Evolutionary conservation across 2,329 filamentous ascomycete species (phyloP), one percentile per base, ranked within the genome.

Genomic region (Bipolaris gigantea): DNA sequence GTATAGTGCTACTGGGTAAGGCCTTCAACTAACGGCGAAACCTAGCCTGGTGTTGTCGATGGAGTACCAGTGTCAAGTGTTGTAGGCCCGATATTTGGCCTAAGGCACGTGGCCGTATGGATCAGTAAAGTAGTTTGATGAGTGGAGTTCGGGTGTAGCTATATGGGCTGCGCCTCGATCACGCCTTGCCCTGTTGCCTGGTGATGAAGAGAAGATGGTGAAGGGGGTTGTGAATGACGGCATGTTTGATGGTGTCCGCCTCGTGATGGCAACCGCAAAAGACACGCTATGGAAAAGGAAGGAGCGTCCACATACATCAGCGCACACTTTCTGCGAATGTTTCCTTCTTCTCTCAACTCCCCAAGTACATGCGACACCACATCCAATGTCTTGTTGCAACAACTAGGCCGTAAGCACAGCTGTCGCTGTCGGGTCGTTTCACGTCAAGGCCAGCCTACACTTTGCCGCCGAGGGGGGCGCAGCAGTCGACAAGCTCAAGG

Each of bases 271-370:
- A 56, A 65, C 65, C 55, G 59, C 59, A 48, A 62, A 59, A 50
- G 55, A 49, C 40, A 48, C 27, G 45, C 55, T 53, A 60, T 38
- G 56, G 48, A 55, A 56, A 56, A 57, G 45, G 57, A 70, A 65
- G 50, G 57, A 63, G 64, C 65, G 63, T 36, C 55, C 60, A 72
- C 69, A 59, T 73, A 73, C 70, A 73, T 69, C 64, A 67, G 63
- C 64, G 57, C 67, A 64, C 63, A 48, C 53, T 59, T 41, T 61
- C 52, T 56, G 59, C 60, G 55, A 53, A 54, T 48, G 7, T 49
- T 47, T 42, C 27, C 55, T 50, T 54, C 53, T 49, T 58, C 57
- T 56, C 52, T 57, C 51, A 10, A 50, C 33, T 27, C n/a, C 44
- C 45, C 40, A 44, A 21, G 47, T 51, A 50, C 38, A 62, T 53